Percentiles rank a stretch among this genome's conserved stretches.
Conservation (phyloP, 2,329 filamentous ascomycete genomes). For the Aspergillus transmontanensis region DNA sequence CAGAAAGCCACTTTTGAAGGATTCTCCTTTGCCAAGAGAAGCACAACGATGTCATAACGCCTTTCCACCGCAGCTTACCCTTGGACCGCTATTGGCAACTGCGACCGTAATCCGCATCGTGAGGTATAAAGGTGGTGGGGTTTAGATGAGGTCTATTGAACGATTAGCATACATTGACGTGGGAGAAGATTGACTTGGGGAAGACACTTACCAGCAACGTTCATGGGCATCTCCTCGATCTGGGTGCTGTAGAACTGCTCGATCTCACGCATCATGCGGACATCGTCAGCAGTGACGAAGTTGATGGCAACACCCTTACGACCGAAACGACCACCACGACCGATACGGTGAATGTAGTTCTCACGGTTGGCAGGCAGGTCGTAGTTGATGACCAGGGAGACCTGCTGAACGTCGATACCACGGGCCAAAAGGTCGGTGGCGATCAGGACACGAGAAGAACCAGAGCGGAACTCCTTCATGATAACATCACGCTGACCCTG, state of each 20-base stretch:
- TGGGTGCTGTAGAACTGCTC: constrained; percentile 99
- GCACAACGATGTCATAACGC: constrained; percentile 29
- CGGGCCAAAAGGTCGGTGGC: constrained; percentile 96
- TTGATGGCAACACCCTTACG: constrained; percentile 99
- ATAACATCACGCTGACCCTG: constrained; percentile 97
- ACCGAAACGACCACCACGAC: constrained; percentile 98
- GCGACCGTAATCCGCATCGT: constrained; percentile 41
- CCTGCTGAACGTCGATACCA: constrained; percentile 99
- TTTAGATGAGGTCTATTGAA: constrained; percentile 47
- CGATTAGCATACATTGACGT: constrained; percentile 11
- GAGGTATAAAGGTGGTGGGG: constrained; percentile 33
- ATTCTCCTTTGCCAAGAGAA: constrained; percentile 32
- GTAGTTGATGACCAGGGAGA: constrained; percentile 99
- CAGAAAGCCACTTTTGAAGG: constrained; percentile 46
- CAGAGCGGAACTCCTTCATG: constrained; percentile 99
- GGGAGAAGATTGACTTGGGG: neutral
- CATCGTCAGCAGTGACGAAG: constrained; percentile 98
- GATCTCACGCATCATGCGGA: constrained; percentile 99
- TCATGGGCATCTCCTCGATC: constrained; percentile 99
- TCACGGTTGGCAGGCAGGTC: constrained; percentile 98
- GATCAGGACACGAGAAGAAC: constrained; percentile 97
- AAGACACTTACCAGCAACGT: constrained; percentile 63
- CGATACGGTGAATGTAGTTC: constrained; percentile 99
- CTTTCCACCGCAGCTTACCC: constrained; percentile 30
- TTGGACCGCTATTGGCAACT: constrained; percentile 34